Percentiles rank a stretch among this genome's conserved stretches.
These are phyloP conservation scores for Jacaranda mimosifolia DNA, from an alignment of 257 asterid genomes.

Conservation along the genomic window DNA sequence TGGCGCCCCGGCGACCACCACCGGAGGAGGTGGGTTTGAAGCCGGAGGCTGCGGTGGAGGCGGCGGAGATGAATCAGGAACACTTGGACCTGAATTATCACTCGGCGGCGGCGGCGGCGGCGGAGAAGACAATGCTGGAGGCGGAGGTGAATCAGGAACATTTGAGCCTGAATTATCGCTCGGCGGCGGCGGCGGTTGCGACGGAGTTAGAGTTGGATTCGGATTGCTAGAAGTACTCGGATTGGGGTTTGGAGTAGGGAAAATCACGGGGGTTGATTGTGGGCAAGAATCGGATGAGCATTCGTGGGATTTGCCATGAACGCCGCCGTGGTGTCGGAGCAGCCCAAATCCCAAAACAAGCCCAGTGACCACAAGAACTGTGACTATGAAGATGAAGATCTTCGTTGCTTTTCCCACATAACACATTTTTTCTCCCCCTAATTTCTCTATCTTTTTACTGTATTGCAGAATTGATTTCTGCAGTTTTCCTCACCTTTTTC, in stretches of 20 bases:
- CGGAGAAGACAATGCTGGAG: constrained; percentile 35
- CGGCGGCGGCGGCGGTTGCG: constrained; percentile 41
- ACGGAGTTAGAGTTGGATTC: constrained; percentile 33
- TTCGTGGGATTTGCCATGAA: constrained; percentile 30
- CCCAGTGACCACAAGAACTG: constrained; percentile 62
- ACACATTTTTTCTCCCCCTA: constrained; percentile 46
- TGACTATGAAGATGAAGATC: constrained; percentile 88
- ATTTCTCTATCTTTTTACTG: neutral
- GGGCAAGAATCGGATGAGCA: constrained; percentile 64
- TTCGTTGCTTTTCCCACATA: constrained; percentile 96
- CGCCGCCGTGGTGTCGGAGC: constrained; percentile 42
- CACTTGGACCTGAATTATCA: constrained; percentile 42
- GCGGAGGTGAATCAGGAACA: constrained; percentile 49
- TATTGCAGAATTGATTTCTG: constrained; percentile 24
- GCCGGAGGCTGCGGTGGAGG: constrained; percentile 48
- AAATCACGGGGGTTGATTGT: constrained; percentile 45
- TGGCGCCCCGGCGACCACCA: constrained; percentile 55
- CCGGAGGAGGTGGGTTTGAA: constrained; percentile 48
- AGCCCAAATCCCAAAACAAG: constrained; percentile 69
- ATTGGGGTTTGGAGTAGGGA: constrained; percentile 45
- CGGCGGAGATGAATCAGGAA: constrained; percentile 54
- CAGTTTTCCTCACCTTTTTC: neutral
- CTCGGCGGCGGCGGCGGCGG: constrained; percentile 53
- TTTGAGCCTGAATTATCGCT: constrained; percentile 37
- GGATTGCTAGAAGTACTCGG: constrained; percentile 34